Conservation (phyloP, 768 basidiomycete genomes). For the Fibroporia radiculosa region DNA sequence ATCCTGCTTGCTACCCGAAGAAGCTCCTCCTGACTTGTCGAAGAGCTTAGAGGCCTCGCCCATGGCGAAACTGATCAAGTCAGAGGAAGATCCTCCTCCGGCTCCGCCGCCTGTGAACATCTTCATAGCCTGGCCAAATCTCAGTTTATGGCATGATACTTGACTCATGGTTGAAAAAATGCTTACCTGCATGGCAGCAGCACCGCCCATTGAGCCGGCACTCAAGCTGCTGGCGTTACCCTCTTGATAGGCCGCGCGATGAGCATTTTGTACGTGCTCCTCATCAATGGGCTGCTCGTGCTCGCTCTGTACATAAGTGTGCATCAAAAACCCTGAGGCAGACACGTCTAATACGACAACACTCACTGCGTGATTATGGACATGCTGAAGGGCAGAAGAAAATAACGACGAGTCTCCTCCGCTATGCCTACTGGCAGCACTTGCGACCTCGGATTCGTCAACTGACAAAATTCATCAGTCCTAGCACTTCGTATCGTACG, state of each 20-base stretch:
- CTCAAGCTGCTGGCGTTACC: slow-evolving; percentile 43
- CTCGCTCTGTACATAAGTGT: slow-evolving; percentile 37
- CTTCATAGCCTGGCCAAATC: slow-evolving; percentile 49
- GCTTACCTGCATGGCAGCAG: slow-evolving; percentile 65
- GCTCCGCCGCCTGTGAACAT: slow-evolving; percentile 42
- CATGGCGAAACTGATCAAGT: slow-evolving; percentile 85
- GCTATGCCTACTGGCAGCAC: slow-evolving; percentile 45
- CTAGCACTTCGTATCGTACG: not conserved
- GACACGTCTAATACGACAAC: not conserved
- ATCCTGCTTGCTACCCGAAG: slow-evolving; percentile 71
- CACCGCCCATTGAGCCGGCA: slow-evolving; percentile 62
- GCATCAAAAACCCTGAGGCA: not conserved
- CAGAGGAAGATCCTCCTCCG: slow-evolving; percentile 38
- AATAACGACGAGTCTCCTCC: slow-evolving; percentile 54
- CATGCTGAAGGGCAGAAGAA: slow-evolving; percentile 42
- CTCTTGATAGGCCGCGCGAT: slow-evolving; percentile 53
- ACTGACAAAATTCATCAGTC: slow-evolving; percentile 3
- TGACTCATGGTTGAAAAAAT: not conserved
- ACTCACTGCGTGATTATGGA: slow-evolving; percentile 44
- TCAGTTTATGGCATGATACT: not conserved
- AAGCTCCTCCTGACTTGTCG: slow-evolving; percentile 56
- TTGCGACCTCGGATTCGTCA: slow-evolving; percentile 63
- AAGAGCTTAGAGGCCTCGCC: slow-evolving; percentile 71
- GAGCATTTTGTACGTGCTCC: slow-evolving; percentile 49
- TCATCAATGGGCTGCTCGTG: slow-evolving; percentile 63